Base-by-base conservation (phyloP, 1,139 yeast species). In the Kodamaea plutei region DNA sequence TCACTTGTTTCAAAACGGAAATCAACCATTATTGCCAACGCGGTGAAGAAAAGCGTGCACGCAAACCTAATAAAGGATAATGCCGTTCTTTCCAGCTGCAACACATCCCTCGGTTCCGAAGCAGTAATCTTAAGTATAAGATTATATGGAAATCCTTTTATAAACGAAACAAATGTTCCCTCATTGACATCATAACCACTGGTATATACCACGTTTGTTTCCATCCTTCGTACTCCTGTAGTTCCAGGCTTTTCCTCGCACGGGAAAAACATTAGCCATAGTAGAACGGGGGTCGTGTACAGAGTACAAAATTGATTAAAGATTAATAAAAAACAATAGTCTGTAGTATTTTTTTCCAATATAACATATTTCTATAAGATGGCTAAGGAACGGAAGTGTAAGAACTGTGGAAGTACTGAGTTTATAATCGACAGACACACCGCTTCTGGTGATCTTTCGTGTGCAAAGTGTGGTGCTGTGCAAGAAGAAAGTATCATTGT, bases 401-500 rank as follows among this genome's bases (percentile, higher is more conserved):
- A 48, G 25, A 48, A 47, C 40, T 63, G 69, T 47, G 65, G 63
- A 5, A 52, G 54, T 31, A 50, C 62, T 8, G 51, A 48, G 36
- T 52, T 64, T 37, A 53, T 56, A 4, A 43, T 56, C 8, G 65
- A 62, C 33, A 46, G 59, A 23, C 47, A 34, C 30, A 73, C 81
- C 4, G 81, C 87, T 1, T 77, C 87, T 4, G 81, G 84, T 3
- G 95, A 85, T 56, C 56, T 84, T 20, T 81, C 88, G 19, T 91
- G 98, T 64, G 65, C 69, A 23, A 53, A 61, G 27, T 91, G 98
- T 73, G 96, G 97, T 53, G 64, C 78, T 15, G 97, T 91, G 23
- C 74, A 76, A 34, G 95, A 87, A 46, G 97, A 89, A 53, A 84
- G 88, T 48, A 95, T 95, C 18, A 89, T 91, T 46, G 97, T 93